Percentiles rank a stretch among this genome's conserved stretches.
phyloP scores from a whole-genome alignment of 2,329 filamentous ascomycete genomes.

The Stagonosporopsis vannaccii region DNA sequence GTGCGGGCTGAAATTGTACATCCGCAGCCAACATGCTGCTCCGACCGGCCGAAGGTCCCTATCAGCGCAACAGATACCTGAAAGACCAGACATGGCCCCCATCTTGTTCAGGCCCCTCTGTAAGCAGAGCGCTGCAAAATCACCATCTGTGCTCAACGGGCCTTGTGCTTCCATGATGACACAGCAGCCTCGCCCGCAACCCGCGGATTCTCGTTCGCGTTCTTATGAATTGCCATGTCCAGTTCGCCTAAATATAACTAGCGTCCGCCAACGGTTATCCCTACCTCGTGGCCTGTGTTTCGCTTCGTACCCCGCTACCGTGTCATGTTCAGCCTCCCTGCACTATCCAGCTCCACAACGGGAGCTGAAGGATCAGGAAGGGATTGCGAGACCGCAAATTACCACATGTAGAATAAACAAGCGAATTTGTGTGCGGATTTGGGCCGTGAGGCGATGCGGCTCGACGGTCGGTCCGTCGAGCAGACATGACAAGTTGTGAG shows the following conservation, averaged over 20 bases:
- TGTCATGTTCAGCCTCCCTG: slow-evolving; percentile 24
- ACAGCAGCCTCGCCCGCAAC: neutral
- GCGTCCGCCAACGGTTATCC: slow-evolving; percentile 30
- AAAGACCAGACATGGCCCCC: neutral
- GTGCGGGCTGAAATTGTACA: slow-evolving; percentile 9
- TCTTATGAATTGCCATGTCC: slow-evolving; percentile 2
- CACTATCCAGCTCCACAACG: slow-evolving; percentile 12
- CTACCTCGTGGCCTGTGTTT: slow-evolving; percentile 25
- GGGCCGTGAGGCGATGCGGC: slow-evolving; percentile 2
- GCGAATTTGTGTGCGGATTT: slow-evolving; percentile 4
- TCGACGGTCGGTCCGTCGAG: neutral
- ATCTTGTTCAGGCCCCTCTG: neutral
- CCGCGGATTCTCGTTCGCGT: slow-evolving; percentile 8
- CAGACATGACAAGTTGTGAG: neutral
- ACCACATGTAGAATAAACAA: slow-evolving; percentile 12
- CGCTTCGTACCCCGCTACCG: slow-evolving; percentile 26
- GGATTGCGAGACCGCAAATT: slow-evolving; percentile 10
- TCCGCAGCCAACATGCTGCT: slow-evolving; percentile 8
- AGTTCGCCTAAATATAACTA: slow-evolving; percentile 22
- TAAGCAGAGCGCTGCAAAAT: neutral
- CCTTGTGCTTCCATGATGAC: neutral
- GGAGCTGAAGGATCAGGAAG: slow-evolving; percentile 13
- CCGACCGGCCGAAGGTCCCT: slow-evolving; percentile 9
- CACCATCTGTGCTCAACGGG: neutral
- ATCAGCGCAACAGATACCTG: neutral